Evolutionary conservation across 805 yeast genomes (phyloP).

Genomic region (Kodamaea fukazawae): DNA sequence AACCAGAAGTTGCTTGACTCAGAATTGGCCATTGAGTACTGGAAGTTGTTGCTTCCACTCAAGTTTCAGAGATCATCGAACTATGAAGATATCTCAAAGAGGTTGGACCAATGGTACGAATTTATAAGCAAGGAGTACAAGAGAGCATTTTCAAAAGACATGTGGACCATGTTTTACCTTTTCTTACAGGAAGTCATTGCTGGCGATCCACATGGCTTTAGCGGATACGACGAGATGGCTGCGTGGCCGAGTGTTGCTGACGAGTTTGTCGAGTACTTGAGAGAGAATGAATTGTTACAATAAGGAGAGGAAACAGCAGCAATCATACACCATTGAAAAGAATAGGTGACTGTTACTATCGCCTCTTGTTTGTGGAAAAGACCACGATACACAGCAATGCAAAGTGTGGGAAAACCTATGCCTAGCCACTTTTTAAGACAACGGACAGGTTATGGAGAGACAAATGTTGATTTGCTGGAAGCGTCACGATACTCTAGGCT

Average conservation of each 20-base stretch:
- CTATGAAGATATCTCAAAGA: conserved; percentile 20
- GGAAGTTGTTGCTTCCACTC: conserved; percentile 60
- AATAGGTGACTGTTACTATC: too few relatives aligned
- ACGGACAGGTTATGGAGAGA: too few relatives aligned
- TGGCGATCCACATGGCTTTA: conserved; percentile 48
- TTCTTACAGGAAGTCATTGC: conserved; percentile 52
- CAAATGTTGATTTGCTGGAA: too few relatives aligned
- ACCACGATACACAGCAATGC: too few relatives aligned
- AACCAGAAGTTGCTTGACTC: conserved; percentile 50
- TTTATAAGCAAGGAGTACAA: conserved; percentile 48
- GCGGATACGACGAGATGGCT: conserved; percentile 68
- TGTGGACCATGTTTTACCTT: conserved; percentile 80
- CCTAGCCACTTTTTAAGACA: too few relatives aligned
- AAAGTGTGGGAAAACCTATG: too few relatives aligned
- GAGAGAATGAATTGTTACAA: conserved; percentile 21
- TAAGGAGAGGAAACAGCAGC: background rate
- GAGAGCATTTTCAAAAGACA: conserved; percentile 61
- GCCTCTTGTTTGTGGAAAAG: too few relatives aligned
- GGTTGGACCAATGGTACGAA: conserved; percentile 54
- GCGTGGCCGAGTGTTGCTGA: conserved; percentile 94
- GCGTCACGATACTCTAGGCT: too few relatives aligned
- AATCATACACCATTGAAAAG: too few relatives aligned
- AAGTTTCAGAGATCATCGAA: background rate
- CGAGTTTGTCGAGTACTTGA: conserved; percentile 65
- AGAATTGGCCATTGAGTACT: conserved; percentile 70